Percentiles rank a stretch among this genome's conserved stretches.
phyloP scores from a whole-genome alignment of 2,329 filamentous ascomycete genomes.

The Aspergillus terreus region DNA sequence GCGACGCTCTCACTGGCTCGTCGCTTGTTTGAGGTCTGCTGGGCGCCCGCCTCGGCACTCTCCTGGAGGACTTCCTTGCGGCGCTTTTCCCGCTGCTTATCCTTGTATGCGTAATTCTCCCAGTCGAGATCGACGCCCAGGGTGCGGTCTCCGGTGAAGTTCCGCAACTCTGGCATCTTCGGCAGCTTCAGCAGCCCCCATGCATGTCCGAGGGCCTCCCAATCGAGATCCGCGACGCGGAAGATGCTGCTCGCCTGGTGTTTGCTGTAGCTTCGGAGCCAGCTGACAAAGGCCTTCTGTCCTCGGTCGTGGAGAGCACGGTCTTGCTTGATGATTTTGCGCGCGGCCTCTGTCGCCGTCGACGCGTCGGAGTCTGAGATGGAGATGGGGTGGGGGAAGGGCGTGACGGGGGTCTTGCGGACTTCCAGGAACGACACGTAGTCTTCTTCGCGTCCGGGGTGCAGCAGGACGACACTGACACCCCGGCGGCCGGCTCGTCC shows the following conservation, averaged over 20 bases:
- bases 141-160: constrained; percentile 65
- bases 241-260: constrained; percentile 93
- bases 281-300: constrained; percentile 87
- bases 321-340: constrained; percentile 54
- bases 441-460: constrained; percentile 80
- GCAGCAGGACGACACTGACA: constrained; percentile 79
- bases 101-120: constrained; percentile 66
- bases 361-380: constrained; percentile 62
- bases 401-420: constrained; percentile 76
- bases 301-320: constrained; percentile 78
- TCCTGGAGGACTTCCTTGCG: constrained; percentile 56
- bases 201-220: constrained; percentile 72
- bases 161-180: constrained; percentile 86
- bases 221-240: constrained; percentile 74
- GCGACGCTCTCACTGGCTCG: constrained; percentile 59
- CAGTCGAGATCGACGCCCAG: constrained; percentile 59
- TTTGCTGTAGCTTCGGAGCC: constrained; percentile 86
- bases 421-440: constrained; percentile 85
- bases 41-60: constrained; percentile 35
- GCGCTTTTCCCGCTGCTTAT: constrained; percentile 66
- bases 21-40: constrained; percentile 49
- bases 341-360: constrained; percentile 57
- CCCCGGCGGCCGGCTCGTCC: constrained; percentile 67
- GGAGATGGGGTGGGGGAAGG: constrained; percentile 56
- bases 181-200: constrained; percentile 87